Evolutionary conservation across 495 filamentous ascomycete species (phyloP), one percentile per base, ranked within the genome.

Genomic region (Neurospora sublineolata): DNA sequence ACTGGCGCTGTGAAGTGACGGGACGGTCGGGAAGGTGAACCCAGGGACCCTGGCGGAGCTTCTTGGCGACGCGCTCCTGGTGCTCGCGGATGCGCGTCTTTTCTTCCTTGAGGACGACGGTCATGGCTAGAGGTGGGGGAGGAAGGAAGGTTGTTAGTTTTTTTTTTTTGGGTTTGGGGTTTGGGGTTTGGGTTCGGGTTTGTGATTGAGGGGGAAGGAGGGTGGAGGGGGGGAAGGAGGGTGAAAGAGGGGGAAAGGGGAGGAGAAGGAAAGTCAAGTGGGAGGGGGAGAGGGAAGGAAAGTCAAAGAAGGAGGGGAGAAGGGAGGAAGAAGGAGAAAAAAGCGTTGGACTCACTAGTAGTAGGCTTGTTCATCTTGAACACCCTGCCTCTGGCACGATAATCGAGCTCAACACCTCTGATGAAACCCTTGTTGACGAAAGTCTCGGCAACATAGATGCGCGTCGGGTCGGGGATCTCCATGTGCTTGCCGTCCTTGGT

Each of bases 21-120:
- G 90, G 90, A 40, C 90, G 84, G 79, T 97, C 91, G 4, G 94
- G 95, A 37, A 97, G 82, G 75, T 91, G 91, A 30, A 91, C 86
- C 94, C 94, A 97, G 20, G 94, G 88, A 71, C 90, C 89, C 73
- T 89, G 84, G 75, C 88, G 88, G 58, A 87, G 83, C 78, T 88
- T 81, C 80, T 91, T 92, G 76, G 89, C 88, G 77, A 92, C 86
- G 71, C 89, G 85, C 76, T 97, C 93, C 71, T 91, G 81, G 78
- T 90, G 89, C 76, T 91, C 85, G 39, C 95, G 87, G 68, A 97
- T 89, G 38, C 92, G 84, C 1, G 95, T 97, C 79, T 89, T 89
- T 79, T 98, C 92, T 78, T 98, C 95, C 84, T 99, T 99, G 78
- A 99, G 82, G 6, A 97, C 75, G 20, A 98, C 80, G 0, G 90